Conservation (phyloP, 345 rosid genomes). For the Punica granatum region DNA sequence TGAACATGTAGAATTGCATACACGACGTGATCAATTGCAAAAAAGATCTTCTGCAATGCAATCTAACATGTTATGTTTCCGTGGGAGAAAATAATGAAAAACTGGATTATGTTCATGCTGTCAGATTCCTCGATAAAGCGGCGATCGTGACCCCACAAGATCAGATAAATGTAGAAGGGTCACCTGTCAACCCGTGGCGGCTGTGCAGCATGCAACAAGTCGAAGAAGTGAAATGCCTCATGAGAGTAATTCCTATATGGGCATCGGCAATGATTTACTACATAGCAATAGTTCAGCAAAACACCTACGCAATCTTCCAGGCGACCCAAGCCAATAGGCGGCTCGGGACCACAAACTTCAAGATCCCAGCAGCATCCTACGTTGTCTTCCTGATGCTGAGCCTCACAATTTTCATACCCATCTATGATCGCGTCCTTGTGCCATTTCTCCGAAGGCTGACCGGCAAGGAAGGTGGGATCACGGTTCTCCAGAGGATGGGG, state of each 20-base stretch:
- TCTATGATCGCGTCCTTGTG: conserved; percentile 33
- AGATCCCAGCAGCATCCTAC: conserved; percentile 39
- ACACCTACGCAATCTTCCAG: conserved; percentile 41
- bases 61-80: background rate
- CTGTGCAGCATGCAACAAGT: conserved; percentile 52
- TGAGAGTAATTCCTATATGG: conserved; percentile 45
- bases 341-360: conserved; percentile 26
- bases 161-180: conserved; percentile 35
- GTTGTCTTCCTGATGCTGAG: conserved; percentile 37
- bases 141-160: conserved; percentile 29
- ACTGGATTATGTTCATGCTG: background rate
- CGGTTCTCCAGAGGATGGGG: conserved; percentile 42
- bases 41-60: background rate
- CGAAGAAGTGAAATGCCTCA: conserved; percentile 44
- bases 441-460: conserved; percentile 29
- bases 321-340: conserved; percentile 34
- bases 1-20: background rate
- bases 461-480: conserved; percentile 39
- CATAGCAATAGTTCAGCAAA: conserved; percentile 28
- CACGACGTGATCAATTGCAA: background rate
- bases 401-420: conserved; percentile 28
- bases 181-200: conserved; percentile 36
- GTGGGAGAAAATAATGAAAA: background rate
- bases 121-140: conserved; percentile 39
- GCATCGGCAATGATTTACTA: conserved; percentile 22